Evolutionary conservation across 2,329 filamentous ascomycete genomes (phyloP).

Genomic region (Byssochlamys sp.): DNA sequence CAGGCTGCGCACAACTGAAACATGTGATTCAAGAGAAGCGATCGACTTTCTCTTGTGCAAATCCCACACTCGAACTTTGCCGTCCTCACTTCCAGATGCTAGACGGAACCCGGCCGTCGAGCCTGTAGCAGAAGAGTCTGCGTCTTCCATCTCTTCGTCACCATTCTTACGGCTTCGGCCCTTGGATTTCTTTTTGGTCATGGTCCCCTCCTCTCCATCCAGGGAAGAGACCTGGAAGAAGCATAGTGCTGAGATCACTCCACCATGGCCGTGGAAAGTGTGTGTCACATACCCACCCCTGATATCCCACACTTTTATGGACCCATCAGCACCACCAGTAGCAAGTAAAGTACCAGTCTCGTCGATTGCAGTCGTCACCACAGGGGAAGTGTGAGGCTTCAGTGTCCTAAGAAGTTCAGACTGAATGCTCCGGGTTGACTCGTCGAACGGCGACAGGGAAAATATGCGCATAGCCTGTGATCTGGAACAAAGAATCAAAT

Average conservation of each 20-base stretch:
- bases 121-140: slow-evolving; percentile 34
- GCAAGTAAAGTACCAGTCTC: slow-evolving; percentile 79
- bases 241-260: slow-evolving; percentile 77
- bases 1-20: slow-evolving; percentile 81
- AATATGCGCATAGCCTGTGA: slow-evolving; percentile 95
- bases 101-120: slow-evolving; percentile 60
- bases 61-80: slow-evolving; percentile 85
- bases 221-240: slow-evolving; percentile 68
- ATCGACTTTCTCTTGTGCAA: slow-evolving; percentile 70
- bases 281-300: slow-evolving; percentile 82
- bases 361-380: slow-evolving; percentile 77
- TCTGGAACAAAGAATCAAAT: slow-evolving; percentile 82
- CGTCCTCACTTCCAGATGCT: slow-evolving; percentile 86
- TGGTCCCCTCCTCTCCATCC: slow-evolving; percentile 29
- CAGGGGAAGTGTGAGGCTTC: slow-evolving; percentile 82
- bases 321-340: slow-evolving; percentile 84
- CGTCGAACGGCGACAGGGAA: slow-evolving; percentile 52
- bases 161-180: slow-evolving; percentile 22
- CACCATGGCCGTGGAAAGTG: slow-evolving; percentile 86
- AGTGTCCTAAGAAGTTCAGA: slow-evolving; percentile 65
- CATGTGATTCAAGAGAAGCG: slow-evolving; percentile 77
- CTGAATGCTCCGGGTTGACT: slow-evolving; percentile 50
- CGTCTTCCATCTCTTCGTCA: slow-evolving; percentile 37
- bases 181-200: slow-evolving; percentile 38
- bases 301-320: slow-evolving; percentile 96